A percentile compares a stretch with the other conserved stretches of the same genome.
Evolutionary conservation across 1,139 yeast species (phyloP).

Genomic region (Saccharomyces pastorianus): DNA sequence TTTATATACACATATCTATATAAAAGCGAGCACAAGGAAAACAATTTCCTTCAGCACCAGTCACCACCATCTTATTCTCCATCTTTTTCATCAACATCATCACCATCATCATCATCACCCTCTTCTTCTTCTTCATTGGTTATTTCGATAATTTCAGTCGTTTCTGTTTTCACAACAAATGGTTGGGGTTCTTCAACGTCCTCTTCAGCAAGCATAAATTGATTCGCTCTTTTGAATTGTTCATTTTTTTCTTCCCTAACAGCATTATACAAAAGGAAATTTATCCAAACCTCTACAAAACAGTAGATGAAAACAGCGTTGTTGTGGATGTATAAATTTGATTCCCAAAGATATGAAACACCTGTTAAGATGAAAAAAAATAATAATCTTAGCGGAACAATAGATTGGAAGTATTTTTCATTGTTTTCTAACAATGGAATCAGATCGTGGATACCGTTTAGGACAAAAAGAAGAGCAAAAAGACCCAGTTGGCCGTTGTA

Average conservation of each 20-base stretch:
- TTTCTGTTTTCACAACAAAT: constrained; percentile 1
- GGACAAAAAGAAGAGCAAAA: constrained; percentile 39
- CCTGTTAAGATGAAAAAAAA: constrained; percentile 47
- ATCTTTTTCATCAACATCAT: not conserved
- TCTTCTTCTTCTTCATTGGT: constrained; percentile 7
- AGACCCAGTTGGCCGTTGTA: constrained; percentile 48
- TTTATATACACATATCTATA: not conserved
- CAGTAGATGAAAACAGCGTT: constrained; percentile 53
- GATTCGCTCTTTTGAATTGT: constrained; percentile 20
- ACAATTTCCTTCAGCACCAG: too few relatives aligned
- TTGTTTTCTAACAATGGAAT: constrained; percentile 54
- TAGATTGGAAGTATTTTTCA: constrained; percentile 48
- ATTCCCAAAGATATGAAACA: constrained; percentile 31
- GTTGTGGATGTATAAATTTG: constrained; percentile 45
- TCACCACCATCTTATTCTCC: not conserved
- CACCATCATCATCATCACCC: not conserved
- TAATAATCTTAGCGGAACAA: constrained; percentile 60
- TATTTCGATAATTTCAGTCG: not conserved
- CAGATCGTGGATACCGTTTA: constrained; percentile 45
- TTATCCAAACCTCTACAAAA: constrained; percentile 67
- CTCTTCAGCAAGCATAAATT: constrained; percentile 11
- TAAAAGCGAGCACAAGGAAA: not conserved
- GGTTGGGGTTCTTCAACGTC: constrained; percentile 7
- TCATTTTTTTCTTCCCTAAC: constrained; percentile 50
- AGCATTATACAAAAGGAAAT: constrained; percentile 54